Evolutionary conservation across 176 grass and related monocot genomes (phyloP).

Genomic region (Musa itinerans): DNA sequence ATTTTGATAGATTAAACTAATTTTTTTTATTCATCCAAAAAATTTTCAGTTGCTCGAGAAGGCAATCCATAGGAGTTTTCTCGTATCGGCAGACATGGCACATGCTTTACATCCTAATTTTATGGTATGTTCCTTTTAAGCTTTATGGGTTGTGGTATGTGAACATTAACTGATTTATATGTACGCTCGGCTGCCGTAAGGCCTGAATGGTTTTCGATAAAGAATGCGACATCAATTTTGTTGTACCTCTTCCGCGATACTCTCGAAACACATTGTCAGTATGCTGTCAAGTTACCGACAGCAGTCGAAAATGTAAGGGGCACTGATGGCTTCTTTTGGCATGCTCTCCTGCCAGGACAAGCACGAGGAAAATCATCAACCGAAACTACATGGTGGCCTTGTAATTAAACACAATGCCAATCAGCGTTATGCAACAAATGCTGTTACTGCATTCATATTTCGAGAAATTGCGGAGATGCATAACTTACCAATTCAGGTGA

Average conservation of each 20-base stretch:
- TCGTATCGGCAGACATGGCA: slow-evolving; percentile 97
- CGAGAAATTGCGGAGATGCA: slow-evolving; percentile 75
- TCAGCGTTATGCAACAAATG: slow-evolving; percentile 96
- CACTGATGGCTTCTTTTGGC: slow-evolving; percentile 1
- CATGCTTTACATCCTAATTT: slow-evolving; percentile 95
- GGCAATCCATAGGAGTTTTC: slow-evolving; percentile 80
- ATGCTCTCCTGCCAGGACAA: slow-evolving; percentile 51
- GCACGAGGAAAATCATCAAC: slow-evolving; percentile 97
- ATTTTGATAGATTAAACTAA: neutral
- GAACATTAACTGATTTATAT: neutral
- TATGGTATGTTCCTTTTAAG: slow-evolving; percentile 38
- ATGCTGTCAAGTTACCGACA: neutral
- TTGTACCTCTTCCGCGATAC: neutral
- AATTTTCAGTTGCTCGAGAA: slow-evolving; percentile 61
- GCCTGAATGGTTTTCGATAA: neutral
- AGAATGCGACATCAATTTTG: neutral
- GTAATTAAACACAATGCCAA: slow-evolving; percentile 97
- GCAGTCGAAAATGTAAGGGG: neutral
- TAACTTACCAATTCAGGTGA: slow-evolving; percentile 71
- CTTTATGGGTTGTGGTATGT: neutral
- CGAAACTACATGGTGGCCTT: slow-evolving; percentile 86
- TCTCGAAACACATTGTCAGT: neutral
- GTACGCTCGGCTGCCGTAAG: neutral
- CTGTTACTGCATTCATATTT: slow-evolving; percentile 76
- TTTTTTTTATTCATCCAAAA: neutral